A percentile compares a stretch with the other conserved stretches of the same genome.
These are phyloP conservation scores for Leishmania major DNA, from an alignment of 208 protist genomes.

Conservation along the genomic window DNA sequence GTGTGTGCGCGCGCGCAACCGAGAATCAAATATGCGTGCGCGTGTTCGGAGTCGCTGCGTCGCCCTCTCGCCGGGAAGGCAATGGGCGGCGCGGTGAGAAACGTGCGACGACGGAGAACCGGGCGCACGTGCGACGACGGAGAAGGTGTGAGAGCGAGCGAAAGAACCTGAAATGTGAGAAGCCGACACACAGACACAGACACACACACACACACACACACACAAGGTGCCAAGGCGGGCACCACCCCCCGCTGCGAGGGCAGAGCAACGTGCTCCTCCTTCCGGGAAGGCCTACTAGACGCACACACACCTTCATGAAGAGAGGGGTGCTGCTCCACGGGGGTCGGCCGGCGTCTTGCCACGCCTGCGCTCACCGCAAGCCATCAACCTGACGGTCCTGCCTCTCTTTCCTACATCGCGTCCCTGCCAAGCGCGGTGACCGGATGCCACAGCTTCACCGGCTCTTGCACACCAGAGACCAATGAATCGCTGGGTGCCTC, in stretches of 20 bases:
- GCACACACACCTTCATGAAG: not conserved
- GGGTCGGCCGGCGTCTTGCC: not conserved
- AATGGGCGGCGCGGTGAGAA: not conserved
- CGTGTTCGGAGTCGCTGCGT: not conserved
- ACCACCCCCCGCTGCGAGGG: not conserved
- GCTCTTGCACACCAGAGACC: not conserved
- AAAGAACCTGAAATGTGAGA: not conserved
- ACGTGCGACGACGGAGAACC: not conserved
- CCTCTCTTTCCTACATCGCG: not conserved
- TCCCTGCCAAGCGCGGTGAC: not conserved
- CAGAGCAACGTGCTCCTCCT: not conserved
- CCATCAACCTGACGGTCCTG: not conserved
- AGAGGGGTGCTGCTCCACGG: not conserved
- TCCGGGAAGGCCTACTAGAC: not conserved
- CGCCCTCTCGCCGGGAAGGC: not conserved
- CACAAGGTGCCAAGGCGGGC: not conserved
- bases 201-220: not conserved
- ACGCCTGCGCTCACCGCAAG: not conserved
- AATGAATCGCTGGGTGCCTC: no score
- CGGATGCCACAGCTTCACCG: not conserved
- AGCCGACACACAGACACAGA: no score
- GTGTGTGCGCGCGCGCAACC: not conserved
- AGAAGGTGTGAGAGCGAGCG: not conserved
- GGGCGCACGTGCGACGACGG: not conserved
- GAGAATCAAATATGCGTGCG: not conserved